Conservation (phyloP, 805 yeast genomes). For the Candida caryicola region DNA sequence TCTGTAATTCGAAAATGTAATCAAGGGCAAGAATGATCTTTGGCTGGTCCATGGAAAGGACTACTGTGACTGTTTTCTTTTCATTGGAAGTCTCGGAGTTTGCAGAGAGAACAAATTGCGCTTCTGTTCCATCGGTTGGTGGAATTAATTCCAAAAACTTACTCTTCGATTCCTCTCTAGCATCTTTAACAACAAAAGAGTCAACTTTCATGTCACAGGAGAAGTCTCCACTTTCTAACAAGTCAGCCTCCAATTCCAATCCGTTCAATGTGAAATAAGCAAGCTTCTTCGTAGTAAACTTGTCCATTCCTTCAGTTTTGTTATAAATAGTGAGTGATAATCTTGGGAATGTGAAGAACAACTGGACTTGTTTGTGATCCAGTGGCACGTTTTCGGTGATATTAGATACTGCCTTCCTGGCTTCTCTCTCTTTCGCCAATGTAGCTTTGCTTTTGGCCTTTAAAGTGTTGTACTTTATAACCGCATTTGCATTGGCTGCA, state of each 20-base stretch:
- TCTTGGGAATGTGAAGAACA: constrained; percentile 59
- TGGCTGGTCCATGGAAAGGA: constrained; percentile 76
- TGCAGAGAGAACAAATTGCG: constrained; percentile 67
- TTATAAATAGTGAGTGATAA: constrained; percentile 62
- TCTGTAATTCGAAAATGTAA: constrained; percentile 72
- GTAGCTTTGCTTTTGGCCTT: neutral
- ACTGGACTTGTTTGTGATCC: constrained; percentile 38
- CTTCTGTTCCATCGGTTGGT: constrained; percentile 52
- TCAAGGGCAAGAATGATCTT: constrained; percentile 80
- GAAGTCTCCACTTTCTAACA: constrained; percentile 54
- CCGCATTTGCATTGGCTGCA: constrained; percentile 63
- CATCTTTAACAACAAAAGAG: constrained; percentile 77
- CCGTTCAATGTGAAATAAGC: constrained; percentile 52
- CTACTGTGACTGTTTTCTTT: constrained; percentile 42
- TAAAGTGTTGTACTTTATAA: constrained; percentile 23
- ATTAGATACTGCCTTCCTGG: neutral
- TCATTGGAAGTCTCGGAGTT: constrained; percentile 40
- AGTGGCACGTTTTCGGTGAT: constrained; percentile 14
- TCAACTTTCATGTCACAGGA: constrained; percentile 61
- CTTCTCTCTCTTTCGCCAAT: neutral
- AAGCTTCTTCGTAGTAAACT: constrained; percentile 34
- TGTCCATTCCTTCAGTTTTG: constrained; percentile 37
- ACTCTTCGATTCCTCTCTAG: constrained; percentile 58
- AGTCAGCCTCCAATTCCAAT: constrained; percentile 47
- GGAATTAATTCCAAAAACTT: constrained; percentile 83